Evolutionary conservation across 208 protist species (phyloP), one percentile per base, ranked within the genome.

Genomic region (Tritrichomonas foetus): DNA sequence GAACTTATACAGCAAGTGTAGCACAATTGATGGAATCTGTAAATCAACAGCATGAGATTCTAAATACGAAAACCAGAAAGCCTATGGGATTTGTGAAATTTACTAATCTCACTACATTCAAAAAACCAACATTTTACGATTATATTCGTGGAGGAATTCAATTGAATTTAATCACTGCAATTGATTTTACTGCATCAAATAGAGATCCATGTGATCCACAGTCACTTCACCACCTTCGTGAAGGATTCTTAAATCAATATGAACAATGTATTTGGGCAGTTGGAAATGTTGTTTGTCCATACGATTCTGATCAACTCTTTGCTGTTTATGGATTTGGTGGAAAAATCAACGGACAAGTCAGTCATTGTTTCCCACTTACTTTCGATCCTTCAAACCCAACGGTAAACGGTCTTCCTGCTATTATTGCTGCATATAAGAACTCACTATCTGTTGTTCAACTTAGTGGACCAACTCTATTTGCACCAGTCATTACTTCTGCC

Each of bases 401-500:
- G 20, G 94, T 95, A 22, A 44, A 82, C 30, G 96, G 96, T 30
- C 25, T 96, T 0, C 33, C 39, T 14, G 96, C 94, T 74, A 82
- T 97, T 3, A 22, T 97, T 0, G 49, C 94, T 53, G 55, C 50
- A 2, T 97, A 97, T 84, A 72, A 84, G 30, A 47, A 94, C 22
- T 93, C 95, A 5, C 66, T 97, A 13, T 14, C 2, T 14, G 33
- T 44, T 8, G 93, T 97, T 13, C 27, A 75, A 53, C 64, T 97
- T 0, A 93, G 25, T 50, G 96, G 96, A n/a, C 96, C 96, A 64
- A 97, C 96, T 0, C 69, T 93, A 27, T 97, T 97, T 74, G 82
- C 95, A 11, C 89, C 93, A 57, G 41, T 97, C 11, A 96, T 97
- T 53, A 39, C 94, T 3, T 64, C 30, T 22, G 95, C 95, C 8